Conservation (phyloP, 2,329 filamentous ascomycete genomes). For the Aureobasidium zeae region DNA sequence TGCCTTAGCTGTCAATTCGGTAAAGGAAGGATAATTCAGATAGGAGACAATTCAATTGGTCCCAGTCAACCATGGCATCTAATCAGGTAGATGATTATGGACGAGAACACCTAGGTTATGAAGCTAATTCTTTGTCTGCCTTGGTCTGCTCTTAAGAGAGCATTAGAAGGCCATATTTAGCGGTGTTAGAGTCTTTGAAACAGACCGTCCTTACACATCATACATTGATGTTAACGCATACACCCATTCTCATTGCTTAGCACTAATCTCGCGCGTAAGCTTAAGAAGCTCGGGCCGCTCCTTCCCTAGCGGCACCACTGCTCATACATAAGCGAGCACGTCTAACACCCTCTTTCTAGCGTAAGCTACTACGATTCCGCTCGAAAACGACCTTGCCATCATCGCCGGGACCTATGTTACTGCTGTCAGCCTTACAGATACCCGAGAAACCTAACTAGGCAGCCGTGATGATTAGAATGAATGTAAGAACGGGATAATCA, state of each 20-base stretch:
- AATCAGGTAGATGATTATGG: too few species aligned
- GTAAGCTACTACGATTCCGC: slow-evolving; percentile 69
- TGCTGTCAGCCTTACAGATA: slow-evolving; percentile 73
- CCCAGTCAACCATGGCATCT: too few species aligned
- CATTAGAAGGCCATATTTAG: too few species aligned
- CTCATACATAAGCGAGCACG: slow-evolving; percentile 79
- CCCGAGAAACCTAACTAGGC: slow-evolving; percentile 79
- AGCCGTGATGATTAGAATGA: slow-evolving; percentile 89
- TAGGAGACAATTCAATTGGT: too few species aligned
- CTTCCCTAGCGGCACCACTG: slow-evolving; percentile 75
- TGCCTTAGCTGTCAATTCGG: too few species aligned
- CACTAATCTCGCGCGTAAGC: slow-evolving; percentile 52
- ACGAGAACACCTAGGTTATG: too few species aligned
- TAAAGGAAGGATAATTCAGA: too few species aligned
- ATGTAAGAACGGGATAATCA: slow-evolving; percentile 80
- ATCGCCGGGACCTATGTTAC: slow-evolving; percentile 69
- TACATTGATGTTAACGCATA: too few species aligned
- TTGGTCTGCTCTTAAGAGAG: too few species aligned
- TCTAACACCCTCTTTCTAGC: slow-evolving; percentile 92
- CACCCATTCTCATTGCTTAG: slow-evolving; percentile 1
- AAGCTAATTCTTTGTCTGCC: too few species aligned
- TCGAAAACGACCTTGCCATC: slow-evolving; percentile 74
- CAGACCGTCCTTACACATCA: too few species aligned
- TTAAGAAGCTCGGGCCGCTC: slow-evolving; percentile 79
- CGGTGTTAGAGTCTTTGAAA: too few species aligned